Base-by-base conservation (phyloP, 2,329 filamentous ascomycete species). In the Myriosclerotinia duriaeana region DNA sequence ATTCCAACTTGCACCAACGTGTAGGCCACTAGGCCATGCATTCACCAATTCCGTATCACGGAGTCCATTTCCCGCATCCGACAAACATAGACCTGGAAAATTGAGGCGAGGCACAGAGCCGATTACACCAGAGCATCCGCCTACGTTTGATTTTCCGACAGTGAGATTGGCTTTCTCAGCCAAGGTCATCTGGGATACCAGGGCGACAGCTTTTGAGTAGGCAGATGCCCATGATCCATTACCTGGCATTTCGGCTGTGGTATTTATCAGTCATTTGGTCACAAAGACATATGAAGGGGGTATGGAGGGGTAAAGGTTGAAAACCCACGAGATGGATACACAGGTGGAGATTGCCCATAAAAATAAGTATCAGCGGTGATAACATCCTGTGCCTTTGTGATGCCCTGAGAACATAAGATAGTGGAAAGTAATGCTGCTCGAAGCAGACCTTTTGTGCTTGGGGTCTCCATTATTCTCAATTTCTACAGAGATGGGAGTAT, bases 151-250 rank as follows among this genome's bases (percentile, higher is more conserved):
- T 46, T 46, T 5, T n/a, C 44, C 44, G 5, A 46, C 44, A 5
- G 44, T 46, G 44, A 46, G 44, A n/a, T 46, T 46, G 44, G 20
- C 44, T 46, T 20, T 46, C 15, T 20, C 44, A 7, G 44, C 42
- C 2, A 46, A 17, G 15, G 44, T 46, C 44, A 46, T 46, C 17
- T 46, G 44, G 5, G 44, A 46, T 20, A 46, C 44, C 88, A 94
- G 2, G 1, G 81, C 78, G 58, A 86, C 82, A 0, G 91, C 91
- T 74, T 90, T 91, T 60, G 78, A 78, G 73, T 92, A 92, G 71
- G 89, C 89, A 22, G 84, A 83, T 26, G 79, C 80, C 91, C 91
- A 94, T 36, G 65, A 58, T 22, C 63, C 61, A 20, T 30, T 63
- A 6, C 76, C 77, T 0, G 71, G 71, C 14, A 72, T 75, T 20